These are phyloP conservation scores for Takashimella koratensis DNA, from an alignment of 1,284 basidiomycete species.

Conservation along the genomic window DNA sequence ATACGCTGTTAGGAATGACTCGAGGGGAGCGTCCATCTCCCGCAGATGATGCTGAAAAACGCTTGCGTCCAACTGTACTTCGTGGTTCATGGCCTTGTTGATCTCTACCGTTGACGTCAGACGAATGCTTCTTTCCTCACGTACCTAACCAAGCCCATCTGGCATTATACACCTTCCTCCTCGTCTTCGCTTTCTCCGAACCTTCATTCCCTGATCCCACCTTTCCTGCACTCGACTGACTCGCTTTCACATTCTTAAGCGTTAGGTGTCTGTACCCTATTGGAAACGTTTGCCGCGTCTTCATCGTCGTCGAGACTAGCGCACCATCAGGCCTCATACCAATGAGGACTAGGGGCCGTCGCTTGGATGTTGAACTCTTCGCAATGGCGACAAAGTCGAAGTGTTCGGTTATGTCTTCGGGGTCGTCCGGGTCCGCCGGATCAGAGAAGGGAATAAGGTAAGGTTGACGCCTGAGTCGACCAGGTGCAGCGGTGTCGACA, in stretches of 20 bases:
- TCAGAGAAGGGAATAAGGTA: conserved; percentile 10
- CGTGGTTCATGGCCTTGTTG: conserved; percentile 11
- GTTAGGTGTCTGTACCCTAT: neutral
- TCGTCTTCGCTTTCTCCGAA: conserved; percentile 13
- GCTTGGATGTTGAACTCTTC: neutral
- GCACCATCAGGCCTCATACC: conserved; percentile 8
- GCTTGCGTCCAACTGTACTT: conserved; percentile 7
- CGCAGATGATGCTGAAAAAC: conserved; percentile 21
- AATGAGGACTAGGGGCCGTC: conserved; percentile 1
- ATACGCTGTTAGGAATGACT: conserved; percentile 33
- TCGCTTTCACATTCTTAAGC: neutral
- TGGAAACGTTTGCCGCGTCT: neutral
- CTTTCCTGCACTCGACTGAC: neutral
- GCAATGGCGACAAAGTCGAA: neutral
- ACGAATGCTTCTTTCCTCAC: conserved; percentile 2
- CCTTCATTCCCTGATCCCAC: no score
- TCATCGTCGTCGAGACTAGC: conserved; percentile 1
- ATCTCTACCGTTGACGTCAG: conserved; percentile 12
- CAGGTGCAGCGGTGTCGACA: conserved; percentile 8
- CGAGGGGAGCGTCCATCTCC: conserved; percentile 29
- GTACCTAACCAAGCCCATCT: conserved; percentile 38
- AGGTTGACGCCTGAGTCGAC: conserved; percentile 14
- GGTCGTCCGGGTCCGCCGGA: no score
- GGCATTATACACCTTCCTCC: conserved; percentile 14
- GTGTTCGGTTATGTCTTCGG: neutral